phyloP scores from a whole-genome alignment of 768 basidiomycete species.

The Grammothele lineata region DNA sequence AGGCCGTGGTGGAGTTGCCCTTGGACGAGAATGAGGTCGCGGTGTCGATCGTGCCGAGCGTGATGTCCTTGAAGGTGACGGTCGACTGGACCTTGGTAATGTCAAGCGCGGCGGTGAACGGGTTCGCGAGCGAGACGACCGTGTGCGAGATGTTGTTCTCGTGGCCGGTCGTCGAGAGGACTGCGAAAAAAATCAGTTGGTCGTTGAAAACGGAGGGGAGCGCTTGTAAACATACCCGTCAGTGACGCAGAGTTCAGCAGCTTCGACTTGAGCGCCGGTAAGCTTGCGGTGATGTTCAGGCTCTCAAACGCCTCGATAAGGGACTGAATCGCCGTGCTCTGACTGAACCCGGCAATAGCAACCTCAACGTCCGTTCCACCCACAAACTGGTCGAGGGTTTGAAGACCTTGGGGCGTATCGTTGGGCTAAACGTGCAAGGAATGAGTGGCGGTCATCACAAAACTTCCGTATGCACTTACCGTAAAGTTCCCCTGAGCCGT shows the following conservation, averaged over 20 bases:
- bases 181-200: constrained; percentile 27
- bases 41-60: constrained; percentile 57
- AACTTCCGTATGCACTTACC: neutral
- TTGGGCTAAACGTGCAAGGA: constrained; percentile 40
- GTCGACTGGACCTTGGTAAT: constrained; percentile 57
- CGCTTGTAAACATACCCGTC: neutral
- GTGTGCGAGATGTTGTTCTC: constrained; percentile 63
- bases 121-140: constrained; percentile 58
- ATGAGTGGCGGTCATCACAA: no score
- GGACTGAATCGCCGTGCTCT: constrained; percentile 57
- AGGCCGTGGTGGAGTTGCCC: constrained; percentile 51
- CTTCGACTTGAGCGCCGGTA: constrained; percentile 58
- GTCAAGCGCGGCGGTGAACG: constrained; percentile 56
- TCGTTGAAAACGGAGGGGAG: no score
- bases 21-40: constrained; percentile 45
- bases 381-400: constrained; percentile 67
- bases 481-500: constrained; percentile 45
- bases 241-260: constrained; percentile 55
- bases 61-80: constrained; percentile 58
- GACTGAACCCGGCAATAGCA: constrained; percentile 51
- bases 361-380: constrained; percentile 56
- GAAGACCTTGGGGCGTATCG: constrained; percentile 49
- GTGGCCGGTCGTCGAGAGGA: constrained; percentile 60
- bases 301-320: constrained; percentile 58
- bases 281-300: constrained; percentile 47